Base-by-base conservation (phyloP, 345 rosid genomes). In the Salix arbutifolia region DNA sequence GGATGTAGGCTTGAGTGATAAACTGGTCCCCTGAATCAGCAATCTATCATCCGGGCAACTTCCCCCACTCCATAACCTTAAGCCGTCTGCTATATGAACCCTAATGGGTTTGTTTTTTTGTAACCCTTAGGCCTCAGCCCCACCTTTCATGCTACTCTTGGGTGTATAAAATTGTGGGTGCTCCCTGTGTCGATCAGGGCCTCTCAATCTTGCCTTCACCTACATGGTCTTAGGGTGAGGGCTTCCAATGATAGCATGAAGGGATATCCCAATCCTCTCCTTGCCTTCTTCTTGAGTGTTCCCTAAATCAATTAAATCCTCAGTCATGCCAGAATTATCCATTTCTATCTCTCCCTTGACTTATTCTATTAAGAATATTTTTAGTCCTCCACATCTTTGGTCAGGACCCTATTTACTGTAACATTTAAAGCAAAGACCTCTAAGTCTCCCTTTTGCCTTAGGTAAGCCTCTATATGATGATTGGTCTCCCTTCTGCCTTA, bases 401-500 rank as follows among this genome's bases (percentile, higher is more conserved):
- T 0, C 7, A 17, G 53, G 21, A 0, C 53, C 53, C 53, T 19
- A 5, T 1, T 48, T 48, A 6, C 21, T 16, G 21, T 46, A 18
- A 46, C 19, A 46, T 46, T 46, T 16, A 5, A 46, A 46, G 19
- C 52, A 14, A 1, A 0, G 4, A 46, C 31, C 31, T 30, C 31
- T 1, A 3, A 6, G 6, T 14, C 4, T 48, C 1, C 6, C 4
- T 4, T 48, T 0, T 1, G 6, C 18, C 6, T 6, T 16, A 0
- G 19, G 53, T 5, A 4, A 3, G 16, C 31, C 31, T 30, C 31
- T 2, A 30, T 30, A 14, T 1, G 5, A 1, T 1, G 4, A 46
- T 5, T 14, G 19, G 6, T 14, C 1, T 48, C 1, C 6, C 4
- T 4, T 48, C 2, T 1, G 2, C 18, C 6, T 6, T 16, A 0